Evolutionary conservation across 352 stramenopile genomes (phyloP).

Genomic region (Phytophthora kernoviae): DNA sequence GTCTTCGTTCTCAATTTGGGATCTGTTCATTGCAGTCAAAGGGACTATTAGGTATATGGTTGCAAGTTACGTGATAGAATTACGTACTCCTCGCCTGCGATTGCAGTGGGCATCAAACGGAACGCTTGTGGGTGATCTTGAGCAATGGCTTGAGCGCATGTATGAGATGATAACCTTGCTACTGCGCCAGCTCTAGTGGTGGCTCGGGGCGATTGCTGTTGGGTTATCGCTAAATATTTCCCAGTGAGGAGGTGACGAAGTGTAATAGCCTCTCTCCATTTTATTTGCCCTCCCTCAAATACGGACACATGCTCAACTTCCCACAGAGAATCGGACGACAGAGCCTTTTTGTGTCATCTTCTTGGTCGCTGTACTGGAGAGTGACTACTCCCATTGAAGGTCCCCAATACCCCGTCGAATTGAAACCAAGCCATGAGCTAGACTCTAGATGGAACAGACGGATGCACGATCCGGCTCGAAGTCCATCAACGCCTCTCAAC

Average conservation of each 20-base stretch:
- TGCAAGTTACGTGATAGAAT: background rate
- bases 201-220: slow-evolving; percentile 25
- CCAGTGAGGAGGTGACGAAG: slow-evolving; percentile 63
- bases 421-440: slow-evolving; percentile 62
- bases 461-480: slow-evolving; percentile 62
- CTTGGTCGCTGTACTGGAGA: slow-evolving; percentile 49
- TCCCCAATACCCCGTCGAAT: slow-evolving; percentile 4
- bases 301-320: slow-evolving; percentile 54
- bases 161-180: slow-evolving; percentile 17
- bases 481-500: slow-evolving; percentile 17
- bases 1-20: slow-evolving; percentile 52
- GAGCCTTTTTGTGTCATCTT: slow-evolving; percentile 31
- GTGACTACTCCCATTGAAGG: slow-evolving; percentile 26
- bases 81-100: slow-evolving; percentile 59
- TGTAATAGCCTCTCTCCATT: slow-evolving; percentile 53
- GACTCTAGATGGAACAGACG: slow-evolving; percentile 72
- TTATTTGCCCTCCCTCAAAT: slow-evolving; percentile 61
- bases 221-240: slow-evolving; percentile 57
- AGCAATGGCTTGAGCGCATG: slow-evolving; percentile 41
- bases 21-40: slow-evolving; percentile 19
- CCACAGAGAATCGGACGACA: slow-evolving; percentile 66
- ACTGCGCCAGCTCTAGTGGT: slow-evolving; percentile 14
- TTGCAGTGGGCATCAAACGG: slow-evolving; percentile 58
- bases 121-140: slow-evolving; percentile 55
- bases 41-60: background rate